Percentiles rank a stretch among this genome's conserved stretches.
Conservation (phyloP, 805 yeast genomes). For the Ogataea haglerorum region DNA sequence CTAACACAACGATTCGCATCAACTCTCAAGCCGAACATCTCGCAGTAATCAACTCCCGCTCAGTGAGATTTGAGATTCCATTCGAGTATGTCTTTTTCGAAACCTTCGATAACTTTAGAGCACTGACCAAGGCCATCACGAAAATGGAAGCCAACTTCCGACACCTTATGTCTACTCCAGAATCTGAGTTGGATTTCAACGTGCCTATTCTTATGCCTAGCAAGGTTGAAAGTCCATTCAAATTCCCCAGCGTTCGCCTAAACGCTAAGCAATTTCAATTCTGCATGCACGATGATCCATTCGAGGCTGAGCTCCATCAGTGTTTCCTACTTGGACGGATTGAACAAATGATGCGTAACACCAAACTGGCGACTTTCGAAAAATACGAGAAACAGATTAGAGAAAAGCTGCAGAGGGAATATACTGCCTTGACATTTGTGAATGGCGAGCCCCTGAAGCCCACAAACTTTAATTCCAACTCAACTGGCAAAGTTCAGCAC, state of each 20-base stretch:
- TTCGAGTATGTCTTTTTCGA: constrained; percentile 72
- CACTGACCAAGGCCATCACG: constrained; percentile 62
- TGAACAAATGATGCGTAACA: constrained; percentile 63
- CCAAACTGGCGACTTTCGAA: constrained; percentile 36
- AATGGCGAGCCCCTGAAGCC: constrained; percentile 19
- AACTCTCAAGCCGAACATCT: constrained; percentile 8
- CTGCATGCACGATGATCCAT: constrained; percentile 83
- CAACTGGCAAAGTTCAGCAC: not conserved
- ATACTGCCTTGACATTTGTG: constrained; percentile 21
- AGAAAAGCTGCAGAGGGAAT: constrained; percentile 33
- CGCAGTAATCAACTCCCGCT: constrained; percentile 19
- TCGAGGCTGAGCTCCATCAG: constrained; percentile 68
- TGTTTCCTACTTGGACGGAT: constrained; percentile 60
- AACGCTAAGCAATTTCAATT: constrained; percentile 55
- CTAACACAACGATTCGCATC: constrained; percentile 14
- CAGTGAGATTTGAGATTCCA: constrained; percentile 50
- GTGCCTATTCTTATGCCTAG: constrained; percentile 31
- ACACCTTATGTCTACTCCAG: constrained; percentile 23
- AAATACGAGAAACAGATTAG: constrained; percentile 19
- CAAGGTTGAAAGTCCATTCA: constrained; percentile 36
- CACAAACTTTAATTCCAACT: not conserved
- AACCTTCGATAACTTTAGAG: constrained; percentile 77
- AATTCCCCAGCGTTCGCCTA: constrained; percentile 56
- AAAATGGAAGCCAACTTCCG: constrained; percentile 42
- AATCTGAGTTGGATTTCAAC: constrained; percentile 29